phyloP scores from a whole-genome alignment of 768 basidiomycete species.

The Mycena venus region DNA sequence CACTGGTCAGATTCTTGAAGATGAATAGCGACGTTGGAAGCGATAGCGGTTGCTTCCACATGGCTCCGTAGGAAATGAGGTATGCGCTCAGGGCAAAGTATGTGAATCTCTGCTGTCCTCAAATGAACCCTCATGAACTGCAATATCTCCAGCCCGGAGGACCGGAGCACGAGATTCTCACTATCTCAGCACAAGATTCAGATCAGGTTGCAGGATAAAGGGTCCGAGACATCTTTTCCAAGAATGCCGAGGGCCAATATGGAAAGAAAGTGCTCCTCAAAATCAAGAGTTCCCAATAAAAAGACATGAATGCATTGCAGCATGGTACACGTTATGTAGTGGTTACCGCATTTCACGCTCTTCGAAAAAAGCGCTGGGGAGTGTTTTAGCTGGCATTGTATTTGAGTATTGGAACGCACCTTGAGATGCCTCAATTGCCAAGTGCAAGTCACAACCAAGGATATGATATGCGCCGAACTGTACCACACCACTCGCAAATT shows the following conservation, averaged over 20 bases:
- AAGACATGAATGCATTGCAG: slow-evolving; percentile 18
- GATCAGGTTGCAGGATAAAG: slow-evolving; percentile 57
- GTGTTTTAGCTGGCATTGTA: slow-evolving; percentile 11
- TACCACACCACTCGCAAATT: slow-evolving; percentile 98
- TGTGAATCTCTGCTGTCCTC: slow-evolving; percentile 17
- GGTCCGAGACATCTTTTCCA: slow-evolving; percentile 63
- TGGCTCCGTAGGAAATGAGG: slow-evolving; percentile 90
- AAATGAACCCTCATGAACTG: slow-evolving; percentile 16
- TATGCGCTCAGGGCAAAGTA: slow-evolving; percentile 71
- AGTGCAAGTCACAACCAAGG: slow-evolving; percentile 85
- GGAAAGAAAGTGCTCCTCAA: slow-evolving; percentile 60
- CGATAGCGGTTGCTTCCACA: slow-evolving; percentile 87
- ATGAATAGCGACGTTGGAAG: slow-evolving; percentile 81
- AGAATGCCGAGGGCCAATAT: slow-evolving; percentile 51
- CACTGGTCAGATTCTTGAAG: slow-evolving; percentile 88
- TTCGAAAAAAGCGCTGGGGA: slow-evolving; percentile 84
- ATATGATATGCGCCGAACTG: slow-evolving; percentile 87
- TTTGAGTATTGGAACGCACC: slow-evolving; percentile 57
- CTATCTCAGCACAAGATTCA: slow-evolving; percentile 55
- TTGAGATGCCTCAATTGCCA: slow-evolving; percentile 96
- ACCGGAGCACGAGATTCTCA: slow-evolving; percentile 78
- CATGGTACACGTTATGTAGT: slow-evolving; percentile 5
- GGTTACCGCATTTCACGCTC: slow-evolving; percentile 82
- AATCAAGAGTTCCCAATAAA: slow-evolving; percentile 42
- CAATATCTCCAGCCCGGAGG: slow-evolving; percentile 66